phyloP scores from a whole-genome alignment of 495 filamentous ascomycete genomes.

The Lophiostoma macrostomum region DNA sequence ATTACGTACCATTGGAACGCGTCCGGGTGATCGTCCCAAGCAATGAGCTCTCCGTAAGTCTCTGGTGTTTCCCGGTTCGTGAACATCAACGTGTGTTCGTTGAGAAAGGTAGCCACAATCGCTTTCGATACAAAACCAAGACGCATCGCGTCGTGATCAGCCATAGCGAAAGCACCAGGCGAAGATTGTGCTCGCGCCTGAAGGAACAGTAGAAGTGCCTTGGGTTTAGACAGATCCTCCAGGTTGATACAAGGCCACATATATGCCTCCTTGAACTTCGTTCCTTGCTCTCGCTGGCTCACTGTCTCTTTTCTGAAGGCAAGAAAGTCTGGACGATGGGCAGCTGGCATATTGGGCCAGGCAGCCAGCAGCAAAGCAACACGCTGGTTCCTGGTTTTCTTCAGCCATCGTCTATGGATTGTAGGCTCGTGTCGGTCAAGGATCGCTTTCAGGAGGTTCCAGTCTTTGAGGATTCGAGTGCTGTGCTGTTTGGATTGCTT shows the following conservation, averaged over 20 bases:
- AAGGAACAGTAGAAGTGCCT: constrained; percentile 48
- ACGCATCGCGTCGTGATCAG: constrained; percentile 38
- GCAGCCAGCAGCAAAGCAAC: constrained; percentile 41
- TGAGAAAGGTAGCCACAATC: constrained; percentile 42
- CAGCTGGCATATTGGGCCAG: constrained; percentile 50
- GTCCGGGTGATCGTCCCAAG: constrained; percentile 43
- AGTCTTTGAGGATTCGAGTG: too few species aligned
- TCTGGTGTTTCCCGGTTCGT: constrained; percentile 36
- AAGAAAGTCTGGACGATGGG: constrained; percentile 52
- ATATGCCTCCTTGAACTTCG: constrained; percentile 37
- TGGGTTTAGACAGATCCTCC: constrained; percentile 50
- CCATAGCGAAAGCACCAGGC: constrained; percentile 44
- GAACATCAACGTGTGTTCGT: constrained; percentile 46
- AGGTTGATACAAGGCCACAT: constrained; percentile 58
- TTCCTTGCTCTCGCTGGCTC: constrained; percentile 13
- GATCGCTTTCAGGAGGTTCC: constrained; percentile 35
- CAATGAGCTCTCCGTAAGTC: constrained; percentile 48
- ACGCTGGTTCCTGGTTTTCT: constrained; percentile 46
- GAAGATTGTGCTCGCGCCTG: constrained; percentile 47
- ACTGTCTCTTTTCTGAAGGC: constrained; percentile 39
- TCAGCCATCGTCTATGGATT: constrained; percentile 50
- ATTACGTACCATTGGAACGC: constrained; percentile 41
- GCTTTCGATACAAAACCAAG: constrained; percentile 36
- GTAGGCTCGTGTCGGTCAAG: constrained; percentile 47
- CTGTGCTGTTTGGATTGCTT: too few species aligned